Conservation (phyloP, 140 eudicot genomes). For the Cichorium intybus region DNA sequence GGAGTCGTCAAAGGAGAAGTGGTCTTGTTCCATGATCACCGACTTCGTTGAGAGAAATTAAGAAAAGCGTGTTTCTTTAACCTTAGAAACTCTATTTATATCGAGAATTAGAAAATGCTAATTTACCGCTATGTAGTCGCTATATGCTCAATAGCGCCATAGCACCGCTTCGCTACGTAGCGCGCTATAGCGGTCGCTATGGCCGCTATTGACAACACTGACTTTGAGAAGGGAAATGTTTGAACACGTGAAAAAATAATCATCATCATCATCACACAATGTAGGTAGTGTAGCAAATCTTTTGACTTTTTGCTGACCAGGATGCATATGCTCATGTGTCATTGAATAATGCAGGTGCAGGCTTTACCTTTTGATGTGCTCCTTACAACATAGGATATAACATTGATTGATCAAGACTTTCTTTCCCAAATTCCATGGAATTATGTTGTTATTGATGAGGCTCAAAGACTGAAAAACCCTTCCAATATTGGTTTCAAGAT, state of each 20-base stretch:
- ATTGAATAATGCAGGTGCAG: slow-evolving; percentile 47
- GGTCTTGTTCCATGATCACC: no score
- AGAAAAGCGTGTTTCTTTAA: no score
- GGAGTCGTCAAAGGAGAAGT: no score
- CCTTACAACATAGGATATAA: slow-evolving; percentile 96
- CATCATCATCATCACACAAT: slow-evolving; percentile 40
- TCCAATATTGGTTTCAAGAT: slow-evolving; percentile 69
- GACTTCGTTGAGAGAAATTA: no score
- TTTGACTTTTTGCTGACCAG: background rate
- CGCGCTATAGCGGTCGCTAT: no score
- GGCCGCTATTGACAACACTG: no score
- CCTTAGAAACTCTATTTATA: no score
- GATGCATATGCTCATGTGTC: slow-evolving; percentile 13
- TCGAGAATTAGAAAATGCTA: no score
- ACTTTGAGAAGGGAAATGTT: slow-evolving; percentile 55
- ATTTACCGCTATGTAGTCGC: no score
- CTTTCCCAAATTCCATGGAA: slow-evolving; percentile 90
- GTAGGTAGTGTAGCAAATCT: slow-evolving; percentile 41
- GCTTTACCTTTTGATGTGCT: slow-evolving; percentile 83
- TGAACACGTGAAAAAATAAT: slow-evolving; percentile 49
- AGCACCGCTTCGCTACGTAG: no score
- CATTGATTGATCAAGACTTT: slow-evolving; percentile 83
- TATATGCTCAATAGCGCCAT: no score
- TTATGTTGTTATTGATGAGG: slow-evolving; percentile 88
- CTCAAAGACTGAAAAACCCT: slow-evolving; percentile 92